Base-by-base conservation (phyloP, 768 basidiomycete species). In the Lentinula aciculospora region DNA sequence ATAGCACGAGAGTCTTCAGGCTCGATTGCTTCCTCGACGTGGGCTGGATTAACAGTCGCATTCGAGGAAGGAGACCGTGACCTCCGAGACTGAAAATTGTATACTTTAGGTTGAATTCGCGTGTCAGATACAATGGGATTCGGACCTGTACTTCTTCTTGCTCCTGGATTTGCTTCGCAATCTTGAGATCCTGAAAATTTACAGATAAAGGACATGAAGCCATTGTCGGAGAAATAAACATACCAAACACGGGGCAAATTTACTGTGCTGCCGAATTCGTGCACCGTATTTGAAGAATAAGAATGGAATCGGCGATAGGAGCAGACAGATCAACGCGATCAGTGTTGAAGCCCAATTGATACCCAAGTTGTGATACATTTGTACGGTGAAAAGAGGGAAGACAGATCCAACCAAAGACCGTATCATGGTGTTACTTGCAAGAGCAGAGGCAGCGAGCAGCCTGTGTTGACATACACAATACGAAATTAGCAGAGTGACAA, bases 251-350 rank as follows among this genome's bases (percentile, higher is more conserved):
- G 79, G 80, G 0, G 85, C 82, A 61, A 82, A 86, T 59, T 70
- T 79, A 62, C 84, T 86, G 58, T 73, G 72, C 17, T 70, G 65
- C 7, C 88, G 74, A 54, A 90, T 82, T 36, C 65, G 65, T 1
- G 81, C 68, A 2, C 89, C 88, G 67, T 82, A 89, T 58, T 78
- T 80, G 70, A 83, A 86, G 74, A 90, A 89, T 31, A 87, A 64
- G 72, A 87, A 83, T 0, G 88, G 87, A 45, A 78, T 81, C 1
- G 88, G 88, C 0, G 81, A 75, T 34, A 86, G 79, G 17, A 85
- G 60, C 2, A 87, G 69, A 0, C 76, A 75, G 25, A 89, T 64
- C 55, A 81, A 71, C 6, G 80, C 87, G 15, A 88, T 72, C 19
- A 89, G 67, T 0, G 80, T 81, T 23, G 72, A 70, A 4, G 79